Base-by-base conservation (phyloP, 768 basidiomycete genomes). In the Candolleomyces aberdarensis region DNA sequence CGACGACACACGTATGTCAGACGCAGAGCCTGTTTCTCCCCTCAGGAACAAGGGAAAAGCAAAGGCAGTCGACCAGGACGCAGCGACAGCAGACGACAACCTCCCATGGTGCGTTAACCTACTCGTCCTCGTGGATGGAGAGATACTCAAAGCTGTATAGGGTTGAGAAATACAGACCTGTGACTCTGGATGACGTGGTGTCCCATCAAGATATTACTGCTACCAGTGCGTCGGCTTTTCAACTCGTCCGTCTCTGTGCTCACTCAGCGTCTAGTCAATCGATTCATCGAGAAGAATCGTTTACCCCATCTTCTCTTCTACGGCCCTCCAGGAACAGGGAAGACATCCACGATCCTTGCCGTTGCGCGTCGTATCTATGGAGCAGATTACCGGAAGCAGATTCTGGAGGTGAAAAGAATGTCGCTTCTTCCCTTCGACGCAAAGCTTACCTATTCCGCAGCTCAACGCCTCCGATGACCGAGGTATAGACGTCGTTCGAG, bases 81-180 rank as follows among this genome's bases (percentile, higher is more conserved):
- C 78, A 31, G 73, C 74, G 26, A 17, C 26, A 54, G 32, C 31
- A 5, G 81, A 83, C 43, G 91, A 94, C 40, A 89, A 82, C 63
- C 74, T 98, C 40, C 95, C 95, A 46, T 98, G 95, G 95, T 95
- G 67, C 67, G 83, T 70, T 1, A 8, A 36, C 36, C 11, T 5
- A 36, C 54, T 46, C 36, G 47, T 54, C 57, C 44, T 51, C 64
- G 32, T 51, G 60, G 43, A 39, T 43, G 31, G 31, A 44, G 47
- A 17, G n/a, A 43, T 49, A 7, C 53, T 44, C 26, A 48, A 19
- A 54, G 62, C 60, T 3, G 13, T 32, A 41, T 67, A 96, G 96
- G 96, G 97, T 98, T 41, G 96, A 99, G 74, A 98, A 98, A 75
- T 98, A 98, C 76, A 78, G 97, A 57, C 97, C 97, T 13, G 89